These are phyloP conservation scores for Macadamia integrifolia DNA, from an alignment of 164 flowering plant species.

Conservation along the genomic window DNA sequence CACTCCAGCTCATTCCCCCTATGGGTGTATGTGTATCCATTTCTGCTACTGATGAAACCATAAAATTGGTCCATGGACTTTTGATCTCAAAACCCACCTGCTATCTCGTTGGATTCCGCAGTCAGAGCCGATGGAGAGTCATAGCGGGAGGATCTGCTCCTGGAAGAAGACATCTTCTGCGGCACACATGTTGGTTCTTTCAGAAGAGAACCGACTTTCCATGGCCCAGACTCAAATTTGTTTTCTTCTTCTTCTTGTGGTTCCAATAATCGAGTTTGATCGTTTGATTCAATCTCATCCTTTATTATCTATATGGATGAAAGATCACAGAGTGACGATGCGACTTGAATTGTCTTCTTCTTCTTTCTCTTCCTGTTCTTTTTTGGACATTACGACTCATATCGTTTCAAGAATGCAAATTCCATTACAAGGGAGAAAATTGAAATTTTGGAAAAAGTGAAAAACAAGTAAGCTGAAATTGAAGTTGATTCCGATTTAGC, in stretches of 20 bases:
- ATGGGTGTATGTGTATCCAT: slow-evolving; percentile 24
- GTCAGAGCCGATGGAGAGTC: slow-evolving; percentile 52
- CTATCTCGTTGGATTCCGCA: slow-evolving; percentile 12
- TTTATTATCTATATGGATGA: slow-evolving; percentile 18
- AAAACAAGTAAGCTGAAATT: too few species aligned
- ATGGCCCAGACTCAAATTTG: slow-evolving; percentile 49
- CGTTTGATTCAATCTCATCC: slow-evolving; percentile 6
- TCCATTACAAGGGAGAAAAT: too few species aligned
- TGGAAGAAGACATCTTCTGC: slow-evolving; percentile 75
- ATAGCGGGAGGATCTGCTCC: slow-evolving; percentile 69
- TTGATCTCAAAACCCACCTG: slow-evolving; percentile 40
- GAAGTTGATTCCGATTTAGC: too few species aligned
- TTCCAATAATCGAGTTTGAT: background rate
- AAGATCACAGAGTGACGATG: slow-evolving; percentile 53
- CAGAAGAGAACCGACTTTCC: slow-evolving; percentile 11
- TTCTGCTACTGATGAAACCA: slow-evolving; percentile 2
- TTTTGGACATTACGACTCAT: too few species aligned
- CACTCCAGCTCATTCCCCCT: slow-evolving; percentile 26
- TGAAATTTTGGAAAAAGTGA: too few species aligned
- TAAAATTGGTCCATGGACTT: slow-evolving; percentile 35
- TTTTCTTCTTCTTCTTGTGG: slow-evolving; percentile 7
- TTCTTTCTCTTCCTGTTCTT: background rate
- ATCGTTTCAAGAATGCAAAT: too few species aligned
- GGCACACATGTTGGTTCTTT: slow-evolving; percentile 48
- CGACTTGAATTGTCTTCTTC: slow-evolving; percentile 28